Conservation (phyloP, 2,329 filamentous ascomycete genomes). For the Drechslerella stenobrocha region DNA sequence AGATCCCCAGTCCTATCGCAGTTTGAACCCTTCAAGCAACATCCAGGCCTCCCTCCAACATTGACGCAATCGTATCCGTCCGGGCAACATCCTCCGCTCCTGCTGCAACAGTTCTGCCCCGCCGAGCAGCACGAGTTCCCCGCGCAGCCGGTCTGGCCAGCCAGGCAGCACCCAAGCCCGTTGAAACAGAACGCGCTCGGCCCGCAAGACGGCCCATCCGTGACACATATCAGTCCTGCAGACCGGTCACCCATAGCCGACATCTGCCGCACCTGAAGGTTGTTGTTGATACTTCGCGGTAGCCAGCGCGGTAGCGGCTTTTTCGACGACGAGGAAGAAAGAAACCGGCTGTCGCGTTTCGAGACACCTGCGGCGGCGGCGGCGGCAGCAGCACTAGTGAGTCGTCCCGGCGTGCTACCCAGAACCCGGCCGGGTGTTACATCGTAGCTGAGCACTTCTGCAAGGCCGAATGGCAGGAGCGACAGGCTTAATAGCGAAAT, state of each 20-base stretch:
- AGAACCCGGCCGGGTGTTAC: slow-evolving; percentile 21
- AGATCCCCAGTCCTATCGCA: slow-evolving; percentile 24
- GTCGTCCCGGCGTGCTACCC: slow-evolving; percentile 7
- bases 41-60: slow-evolving; percentile 26
- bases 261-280: slow-evolving; percentile 18
- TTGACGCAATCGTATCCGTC: slow-evolving; percentile 32
- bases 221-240: slow-evolving; percentile 26
- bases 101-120: slow-evolving; percentile 28
- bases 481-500: slow-evolving; percentile 30
- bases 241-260: slow-evolving; percentile 14
- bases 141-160: slow-evolving; percentile 31
- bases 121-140: slow-evolving; percentile 37
- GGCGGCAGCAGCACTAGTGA: slow-evolving; percentile 5
- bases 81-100: slow-evolving; percentile 39
- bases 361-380: slow-evolving; percentile 1
- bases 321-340: slow-evolving; percentile 4
- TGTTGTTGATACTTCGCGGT: slow-evolving; percentile 30
- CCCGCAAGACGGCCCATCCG: slow-evolving; percentile 32
- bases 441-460: slow-evolving; percentile 26
- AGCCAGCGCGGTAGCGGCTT: slow-evolving; percentile 42
- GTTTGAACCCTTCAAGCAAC: slow-evolving; percentile 29
- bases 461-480: slow-evolving; percentile 26
- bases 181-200: slow-evolving; percentile 29
- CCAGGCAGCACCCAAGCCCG: slow-evolving; percentile 36
- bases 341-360: slow-evolving; percentile 19